phyloP scores from a whole-genome alignment of 1,284 basidiomycete genomes.

The Ganoderma sp. region DNA sequence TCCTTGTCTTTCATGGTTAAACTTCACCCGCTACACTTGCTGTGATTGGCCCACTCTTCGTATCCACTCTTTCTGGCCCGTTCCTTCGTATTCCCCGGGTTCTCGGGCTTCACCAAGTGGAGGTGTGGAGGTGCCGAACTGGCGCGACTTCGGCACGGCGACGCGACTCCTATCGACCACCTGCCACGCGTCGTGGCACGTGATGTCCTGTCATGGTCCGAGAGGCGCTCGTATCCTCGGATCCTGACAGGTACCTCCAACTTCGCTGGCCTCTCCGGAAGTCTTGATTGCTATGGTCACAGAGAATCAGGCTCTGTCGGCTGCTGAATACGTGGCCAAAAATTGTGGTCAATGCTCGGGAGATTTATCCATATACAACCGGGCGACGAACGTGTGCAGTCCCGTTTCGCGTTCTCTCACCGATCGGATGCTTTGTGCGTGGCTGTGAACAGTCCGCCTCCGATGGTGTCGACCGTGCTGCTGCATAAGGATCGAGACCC shows the following conservation, averaged over 20 bases:
- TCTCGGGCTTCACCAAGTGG: constrained; percentile 11
- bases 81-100: not conserved
- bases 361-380: not conserved
- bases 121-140: constrained; percentile 14
- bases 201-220: constrained; percentile 8
- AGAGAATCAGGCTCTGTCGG: not conserved
- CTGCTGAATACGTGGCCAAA: not conserved
- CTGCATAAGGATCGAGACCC: not conserved
- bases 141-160: constrained; percentile 22
- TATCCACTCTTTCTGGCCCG: not conserved
- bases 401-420: not conserved
- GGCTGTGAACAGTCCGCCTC: not conserved
- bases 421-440: not conserved
- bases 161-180: constrained; percentile 21
- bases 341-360: not conserved
- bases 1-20: not conserved
- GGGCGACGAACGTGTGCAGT: not conserved
- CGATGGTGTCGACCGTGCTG: not conserved
- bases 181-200: constrained; percentile 22
- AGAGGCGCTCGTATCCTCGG: not conserved
- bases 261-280: not conserved
- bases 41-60: not conserved
- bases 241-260: not conserved
- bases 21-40: not conserved
- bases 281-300: not conserved